Percentiles rank a stretch among this genome's conserved stretches.
phyloP scores from a whole-genome alignment of 805 yeast species.

The Priceomyces melissophilus region DNA sequence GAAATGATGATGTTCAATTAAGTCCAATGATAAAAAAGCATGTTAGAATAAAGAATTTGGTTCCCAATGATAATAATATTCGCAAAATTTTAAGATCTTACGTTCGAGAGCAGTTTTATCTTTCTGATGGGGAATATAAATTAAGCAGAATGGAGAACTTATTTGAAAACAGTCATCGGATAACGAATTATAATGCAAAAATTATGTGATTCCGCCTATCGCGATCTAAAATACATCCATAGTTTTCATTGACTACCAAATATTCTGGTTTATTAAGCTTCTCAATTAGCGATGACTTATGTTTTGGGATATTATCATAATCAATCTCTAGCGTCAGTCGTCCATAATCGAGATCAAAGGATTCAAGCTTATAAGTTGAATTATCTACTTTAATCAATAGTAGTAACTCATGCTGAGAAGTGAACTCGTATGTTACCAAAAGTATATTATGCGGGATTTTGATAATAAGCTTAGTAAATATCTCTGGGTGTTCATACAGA shows the following conservation, averaged over 20 bases:
- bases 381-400: conserved; percentile 3
- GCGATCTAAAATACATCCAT: conserved; percentile 41
- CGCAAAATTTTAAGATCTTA: conserved; percentile 24
- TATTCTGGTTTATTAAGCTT: conserved; percentile 21
- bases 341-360: conserved; percentile 3
- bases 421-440: conserved; percentile 7
- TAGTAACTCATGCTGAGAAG: conserved; percentile 7
- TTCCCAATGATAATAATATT: conserved; percentile 30
- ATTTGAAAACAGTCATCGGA: conserved; percentile 14
- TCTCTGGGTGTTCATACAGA: not conserved
- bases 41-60: conserved; percentile 20
- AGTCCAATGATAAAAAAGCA: conserved; percentile 17
- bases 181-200: conserved; percentile 16
- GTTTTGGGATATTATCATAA: conserved; percentile 3
- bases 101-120: conserved; percentile 27
- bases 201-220: conserved; percentile 38
- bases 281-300: conserved; percentile 5
- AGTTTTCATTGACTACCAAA: conserved; percentile 28
- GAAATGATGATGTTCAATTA: conserved; percentile 9
- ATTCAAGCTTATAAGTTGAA: conserved; percentile 4
- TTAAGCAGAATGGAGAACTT: conserved; percentile 25
- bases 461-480: not conserved
- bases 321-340: not conserved
- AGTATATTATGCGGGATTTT: conserved; percentile 4
- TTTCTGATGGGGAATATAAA: conserved; percentile 14